Evolutionary conservation across 1,139 yeast species (phyloP).

Genomic region (Pneumocystis canis): DNA sequence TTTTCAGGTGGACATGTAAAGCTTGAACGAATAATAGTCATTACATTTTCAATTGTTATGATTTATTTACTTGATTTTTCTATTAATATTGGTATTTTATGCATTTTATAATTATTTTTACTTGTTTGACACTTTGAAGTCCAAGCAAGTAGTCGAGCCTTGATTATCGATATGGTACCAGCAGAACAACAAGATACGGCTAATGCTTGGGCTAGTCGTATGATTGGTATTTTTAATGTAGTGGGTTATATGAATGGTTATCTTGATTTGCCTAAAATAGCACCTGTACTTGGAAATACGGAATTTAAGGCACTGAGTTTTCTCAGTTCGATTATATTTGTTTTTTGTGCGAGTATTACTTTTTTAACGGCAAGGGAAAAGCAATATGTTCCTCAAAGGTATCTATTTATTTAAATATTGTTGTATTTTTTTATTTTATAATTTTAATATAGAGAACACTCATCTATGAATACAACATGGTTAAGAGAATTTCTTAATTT

Average conservation of each 20-base stretch:
- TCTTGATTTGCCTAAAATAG: conserved; percentile 26
- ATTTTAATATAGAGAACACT: neutral
- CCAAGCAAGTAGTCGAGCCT: conserved; percentile 46
- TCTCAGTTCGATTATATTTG: conserved; percentile 31
- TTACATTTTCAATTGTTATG: conserved; percentile 36
- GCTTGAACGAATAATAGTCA: conserved; percentile 20
- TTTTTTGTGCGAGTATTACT: conserved; percentile 29
- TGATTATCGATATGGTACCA: conserved; percentile 44
- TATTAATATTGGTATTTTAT: conserved; percentile 29
- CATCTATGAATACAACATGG: neutral
- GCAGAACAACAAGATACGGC: conserved; percentile 40
- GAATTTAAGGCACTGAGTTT: conserved; percentile 39
- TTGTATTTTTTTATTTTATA: neutral
- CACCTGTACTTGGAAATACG: conserved; percentile 31
- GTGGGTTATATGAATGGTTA: conserved; percentile 38
- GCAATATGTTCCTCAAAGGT: conserved; percentile 20
- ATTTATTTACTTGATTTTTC: conserved; percentile 42
- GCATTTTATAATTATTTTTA: conserved; percentile 22
- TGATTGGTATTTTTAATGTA: conserved; percentile 45
- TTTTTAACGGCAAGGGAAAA: conserved; percentile 29
- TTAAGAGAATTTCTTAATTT: conserved; percentile 1
- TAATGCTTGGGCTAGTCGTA: conserved; percentile 62
- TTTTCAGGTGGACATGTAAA: conserved; percentile 17
- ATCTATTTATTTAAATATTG: neutral
- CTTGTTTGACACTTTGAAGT: conserved; percentile 23